Conservation (phyloP, 2,329 filamentous ascomycete genomes). For the Curvularia eragrostidis region DNA sequence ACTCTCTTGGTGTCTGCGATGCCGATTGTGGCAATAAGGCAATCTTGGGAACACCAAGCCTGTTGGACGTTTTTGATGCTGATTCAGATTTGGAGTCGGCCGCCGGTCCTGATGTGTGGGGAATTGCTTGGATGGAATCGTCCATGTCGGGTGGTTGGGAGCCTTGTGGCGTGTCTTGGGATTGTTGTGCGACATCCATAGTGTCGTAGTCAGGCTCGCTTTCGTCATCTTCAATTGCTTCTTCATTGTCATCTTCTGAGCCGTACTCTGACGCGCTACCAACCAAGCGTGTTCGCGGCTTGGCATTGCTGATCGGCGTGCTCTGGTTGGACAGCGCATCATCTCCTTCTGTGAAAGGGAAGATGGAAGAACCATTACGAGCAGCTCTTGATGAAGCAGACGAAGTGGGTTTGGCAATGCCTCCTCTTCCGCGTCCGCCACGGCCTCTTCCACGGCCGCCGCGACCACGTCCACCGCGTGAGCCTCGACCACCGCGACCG, state of each 20-base stretch:
- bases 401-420: slow-evolving; percentile 30
- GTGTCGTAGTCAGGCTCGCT: slow-evolving; percentile 25
- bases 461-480: slow-evolving; percentile 38
- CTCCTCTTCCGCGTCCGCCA: slow-evolving; percentile 39
- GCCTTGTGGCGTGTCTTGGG: slow-evolving; percentile 21
- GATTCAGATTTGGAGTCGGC: slow-evolving; percentile 19
- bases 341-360: slow-evolving; percentile 45
- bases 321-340: slow-evolving; percentile 46
- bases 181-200: slow-evolving; percentile 21
- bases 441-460: slow-evolving; percentile 39
- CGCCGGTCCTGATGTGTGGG: slow-evolving; percentile 12
- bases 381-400: slow-evolving; percentile 40
- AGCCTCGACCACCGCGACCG: slow-evolving; percentile 38
- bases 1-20: slow-evolving; percentile 37
- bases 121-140: slow-evolving; percentile 17
- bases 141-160: slow-evolving; percentile 30
- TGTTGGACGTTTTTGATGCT: slow-evolving; percentile 15
- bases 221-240: slow-evolving; percentile 25
- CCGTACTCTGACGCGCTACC: slow-evolving; percentile 25
- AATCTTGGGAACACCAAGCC: slow-evolving; percentile 29
- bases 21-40: slow-evolving; percentile 29
- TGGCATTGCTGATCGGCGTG: slow-evolving; percentile 40
- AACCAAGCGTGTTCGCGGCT: slow-evolving; percentile 31
- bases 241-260: slow-evolving; percentile 28
- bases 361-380: slow-evolving; percentile 43